Evolutionary conservation across 2,329 filamentous ascomycete genomes (phyloP).

Genomic region (Sphaerulina vaccinii): DNA sequence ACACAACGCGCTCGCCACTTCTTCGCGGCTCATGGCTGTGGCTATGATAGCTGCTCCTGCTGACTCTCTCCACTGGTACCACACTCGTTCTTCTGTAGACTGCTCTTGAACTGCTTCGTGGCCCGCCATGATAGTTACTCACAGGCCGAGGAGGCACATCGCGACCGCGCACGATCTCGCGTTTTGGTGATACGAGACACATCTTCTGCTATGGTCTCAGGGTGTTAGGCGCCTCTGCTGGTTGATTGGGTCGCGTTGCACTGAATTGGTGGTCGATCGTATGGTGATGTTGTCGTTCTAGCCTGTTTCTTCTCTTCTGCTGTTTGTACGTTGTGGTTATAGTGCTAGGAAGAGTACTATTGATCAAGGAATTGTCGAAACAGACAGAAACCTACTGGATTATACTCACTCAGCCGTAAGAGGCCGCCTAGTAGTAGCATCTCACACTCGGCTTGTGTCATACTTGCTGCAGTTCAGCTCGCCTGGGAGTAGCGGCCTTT

Average conservation of each 20-base stretch:
- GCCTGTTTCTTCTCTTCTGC: too few species aligned
- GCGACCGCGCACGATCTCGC: constrained; percentile 20
- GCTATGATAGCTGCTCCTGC: constrained; percentile 25
- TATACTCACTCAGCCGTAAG: not conserved
- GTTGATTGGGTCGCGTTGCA: too few species aligned
- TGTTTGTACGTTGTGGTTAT: too few species aligned
- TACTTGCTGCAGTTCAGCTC: not conserved
- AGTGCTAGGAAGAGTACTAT: too few species aligned
- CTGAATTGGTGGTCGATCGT: too few species aligned
- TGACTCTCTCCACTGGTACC: constrained; percentile 26
- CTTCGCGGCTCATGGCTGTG: constrained; percentile 13
- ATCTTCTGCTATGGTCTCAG: constrained; percentile 19
- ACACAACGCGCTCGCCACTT: constrained; percentile 24
- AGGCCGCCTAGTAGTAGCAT: not conserved
- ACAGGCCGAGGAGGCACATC: constrained; percentile 34
- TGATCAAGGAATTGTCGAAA: too few species aligned
- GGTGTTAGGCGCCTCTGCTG: too few species aligned
- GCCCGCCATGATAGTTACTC: constrained; percentile 35
- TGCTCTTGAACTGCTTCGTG: constrained; percentile 15
- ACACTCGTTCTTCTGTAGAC: constrained; percentile 26
- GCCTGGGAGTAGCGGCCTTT: too few species aligned
- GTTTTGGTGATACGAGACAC: constrained; percentile 34
- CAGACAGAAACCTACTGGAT: too few species aligned
- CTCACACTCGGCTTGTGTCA: not conserved
- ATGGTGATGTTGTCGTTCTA: too few species aligned